phyloP scores from a whole-genome alignment of 2,329 filamentous ascomycete species.

The Domatiomyces globalis region DNA sequence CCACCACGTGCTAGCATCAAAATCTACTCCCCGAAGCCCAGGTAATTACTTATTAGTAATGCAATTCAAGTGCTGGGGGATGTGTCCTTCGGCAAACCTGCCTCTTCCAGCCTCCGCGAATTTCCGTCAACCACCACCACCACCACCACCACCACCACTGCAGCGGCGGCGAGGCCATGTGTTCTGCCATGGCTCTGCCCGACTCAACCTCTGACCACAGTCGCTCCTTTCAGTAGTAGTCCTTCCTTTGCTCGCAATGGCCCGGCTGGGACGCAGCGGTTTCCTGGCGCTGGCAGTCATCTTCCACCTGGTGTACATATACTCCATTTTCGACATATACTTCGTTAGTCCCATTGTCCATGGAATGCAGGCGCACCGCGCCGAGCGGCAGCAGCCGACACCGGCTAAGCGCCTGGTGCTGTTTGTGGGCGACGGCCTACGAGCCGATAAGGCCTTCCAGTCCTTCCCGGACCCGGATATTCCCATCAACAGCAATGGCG shows the following conservation, averaged over 20 bases:
- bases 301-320: conserved; percentile 88
- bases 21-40: no score
- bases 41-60: no score
- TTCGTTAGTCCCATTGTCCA: conserved; percentile 95
- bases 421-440: conserved; percentile 92
- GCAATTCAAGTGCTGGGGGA: no score
- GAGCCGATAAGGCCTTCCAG: conserved; percentile 96
- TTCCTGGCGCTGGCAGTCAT: conserved; percentile 80
- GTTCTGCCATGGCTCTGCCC: not conserved
- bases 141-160: not conserved
- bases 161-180: not conserved
- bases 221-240: conserved; percentile 10
- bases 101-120: not conserved
- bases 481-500: conserved; percentile 8
- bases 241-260: conserved; percentile 23
- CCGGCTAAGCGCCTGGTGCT: conserved; percentile 84
- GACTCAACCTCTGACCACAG: conserved; percentile 11
- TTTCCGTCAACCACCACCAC: not conserved
- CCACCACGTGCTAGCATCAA: no score
- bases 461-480: conserved; percentile 66
- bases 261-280: conserved; percentile 53
- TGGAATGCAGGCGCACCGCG: conserved; percentile 72
- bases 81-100: conserved; percentile 1
- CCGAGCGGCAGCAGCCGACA: conserved; percentile 48
- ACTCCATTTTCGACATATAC: conserved; percentile 96